A percentile compares a stretch with the other conserved stretches of the same genome.
phyloP scores from a whole-genome alignment of 805 yeast genomes.

The Candida ovalis region DNA sequence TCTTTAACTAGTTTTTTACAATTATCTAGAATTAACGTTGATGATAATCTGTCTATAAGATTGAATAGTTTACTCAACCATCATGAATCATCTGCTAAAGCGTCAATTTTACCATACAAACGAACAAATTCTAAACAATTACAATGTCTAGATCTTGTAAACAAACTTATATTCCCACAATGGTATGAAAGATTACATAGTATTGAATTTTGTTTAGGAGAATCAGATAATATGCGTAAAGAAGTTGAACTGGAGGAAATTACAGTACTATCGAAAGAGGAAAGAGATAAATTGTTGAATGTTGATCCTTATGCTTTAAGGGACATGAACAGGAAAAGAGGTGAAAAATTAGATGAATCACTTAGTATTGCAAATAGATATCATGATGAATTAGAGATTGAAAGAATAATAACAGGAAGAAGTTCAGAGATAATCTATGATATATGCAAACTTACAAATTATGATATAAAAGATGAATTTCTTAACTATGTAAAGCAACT shows the following conservation, averaged over 20 bases:
- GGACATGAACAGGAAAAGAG: slow-evolving; percentile 31
- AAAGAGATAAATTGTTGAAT: slow-evolving; percentile 26
- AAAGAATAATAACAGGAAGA: slow-evolving; percentile 36
- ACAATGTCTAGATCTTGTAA: slow-evolving; percentile 35
- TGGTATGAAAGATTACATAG: slow-evolving; percentile 42
- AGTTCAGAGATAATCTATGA: slow-evolving; percentile 34
- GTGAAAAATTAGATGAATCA: slow-evolving; percentile 27
- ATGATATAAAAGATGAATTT: slow-evolving; percentile 16
- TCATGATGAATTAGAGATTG: slow-evolving; percentile 38
- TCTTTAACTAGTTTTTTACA: slow-evolving; percentile 35
- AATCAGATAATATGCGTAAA: slow-evolving; percentile 26
- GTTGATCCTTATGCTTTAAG: slow-evolving; percentile 50
- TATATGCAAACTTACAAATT: slow-evolving; percentile 26
- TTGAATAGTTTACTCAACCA: slow-evolving; percentile 37
- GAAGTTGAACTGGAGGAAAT: slow-evolving; percentile 28
- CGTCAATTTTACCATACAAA: slow-evolving; percentile 20
- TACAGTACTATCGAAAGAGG: slow-evolving; percentile 17
- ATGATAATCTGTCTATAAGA: slow-evolving; percentile 43
- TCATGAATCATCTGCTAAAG: slow-evolving; percentile 17
- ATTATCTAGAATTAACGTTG: slow-evolving; percentile 36
- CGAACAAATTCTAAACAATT: slow-evolving; percentile 8
- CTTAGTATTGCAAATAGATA: slow-evolving; percentile 33
- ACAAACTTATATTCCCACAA: slow-evolving; percentile 38
- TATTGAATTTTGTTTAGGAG: slow-evolving; percentile 39
- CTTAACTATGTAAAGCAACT: slow-evolving; percentile 6